phyloP scores from a whole-genome alignment of 2,329 filamentous ascomycete genomes.

The Monosporascus sp. region DNA sequence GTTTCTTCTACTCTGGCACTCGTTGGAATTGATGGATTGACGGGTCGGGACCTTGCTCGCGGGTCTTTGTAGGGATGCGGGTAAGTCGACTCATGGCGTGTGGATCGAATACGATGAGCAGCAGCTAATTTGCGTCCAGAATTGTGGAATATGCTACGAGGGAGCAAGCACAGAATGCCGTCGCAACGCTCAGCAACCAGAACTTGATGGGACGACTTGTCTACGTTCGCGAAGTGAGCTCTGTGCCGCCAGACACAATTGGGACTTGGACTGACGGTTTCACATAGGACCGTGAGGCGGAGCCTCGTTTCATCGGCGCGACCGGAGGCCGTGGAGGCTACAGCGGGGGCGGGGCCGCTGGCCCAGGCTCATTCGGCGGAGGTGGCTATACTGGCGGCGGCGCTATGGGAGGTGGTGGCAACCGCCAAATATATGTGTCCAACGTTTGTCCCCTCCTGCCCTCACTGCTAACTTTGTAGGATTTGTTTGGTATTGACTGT shows the following conservation, averaged over 20 bases:
- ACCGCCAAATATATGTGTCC: slow-evolving; percentile 92
- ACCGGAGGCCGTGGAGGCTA: slow-evolving; percentile 52
- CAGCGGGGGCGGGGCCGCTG: slow-evolving; percentile 46
- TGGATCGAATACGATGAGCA: neutral
- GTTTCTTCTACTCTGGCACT: slow-evolving; percentile 54
- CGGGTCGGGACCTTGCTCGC: slow-evolving; percentile 89
- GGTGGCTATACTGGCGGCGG: slow-evolving; percentile 43
- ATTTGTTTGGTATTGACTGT: slow-evolving; percentile 21
- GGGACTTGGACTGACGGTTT: slow-evolving; percentile 15
- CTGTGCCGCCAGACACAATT: slow-evolving; percentile 5
- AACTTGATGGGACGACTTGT: slow-evolving; percentile 97
- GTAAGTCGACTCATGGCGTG: slow-evolving; percentile 52
- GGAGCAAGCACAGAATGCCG: slow-evolving; percentile 97
- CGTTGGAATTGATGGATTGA: slow-evolving; percentile 97
- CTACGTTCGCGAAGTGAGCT: slow-evolving; percentile 88
- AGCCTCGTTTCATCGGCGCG: slow-evolving; percentile 88
- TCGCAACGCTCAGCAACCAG: slow-evolving; percentile 97
- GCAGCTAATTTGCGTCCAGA: slow-evolving; percentile 40
- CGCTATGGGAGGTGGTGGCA: slow-evolving; percentile 49
- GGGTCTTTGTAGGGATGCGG: slow-evolving; percentile 98
- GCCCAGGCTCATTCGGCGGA: slow-evolving; percentile 40
- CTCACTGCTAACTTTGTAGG: slow-evolving; percentile 10
- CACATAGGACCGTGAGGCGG: slow-evolving; percentile 85
- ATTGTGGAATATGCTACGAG: slow-evolving; percentile 99
- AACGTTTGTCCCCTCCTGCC: slow-evolving; percentile 71